phyloP scores from a whole-genome alignment of 2,329 filamentous ascomycete species.

The Verticillium albo-atrum region DNA sequence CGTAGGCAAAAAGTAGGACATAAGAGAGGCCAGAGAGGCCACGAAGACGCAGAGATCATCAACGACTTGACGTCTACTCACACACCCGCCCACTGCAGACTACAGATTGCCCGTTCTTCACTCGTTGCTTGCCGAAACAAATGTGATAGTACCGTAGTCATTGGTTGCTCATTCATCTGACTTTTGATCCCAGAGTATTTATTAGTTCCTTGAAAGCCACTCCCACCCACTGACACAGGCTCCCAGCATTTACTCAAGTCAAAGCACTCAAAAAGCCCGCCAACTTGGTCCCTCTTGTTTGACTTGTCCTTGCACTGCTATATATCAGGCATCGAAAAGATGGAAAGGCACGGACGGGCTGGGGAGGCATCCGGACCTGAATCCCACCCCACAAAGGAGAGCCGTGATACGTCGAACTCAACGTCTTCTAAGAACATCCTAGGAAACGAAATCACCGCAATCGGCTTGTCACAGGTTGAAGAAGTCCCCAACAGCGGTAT shows the following conservation, averaged over 20 bases:
- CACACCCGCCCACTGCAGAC: neutral
- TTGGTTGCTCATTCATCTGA: neutral
- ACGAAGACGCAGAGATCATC: neutral
- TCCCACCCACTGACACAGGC: neutral
- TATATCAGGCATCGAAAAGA: neutral
- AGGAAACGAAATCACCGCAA: neutral
- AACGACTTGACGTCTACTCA: neutral
- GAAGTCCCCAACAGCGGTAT: neutral
- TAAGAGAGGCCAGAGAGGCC: neutral
- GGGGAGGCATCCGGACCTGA: neutral
- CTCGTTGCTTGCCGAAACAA: neutral
- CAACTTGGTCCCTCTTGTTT: neutral
- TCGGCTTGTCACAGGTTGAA: neutral
- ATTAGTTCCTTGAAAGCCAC: neutral
- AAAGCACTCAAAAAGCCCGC: neutral
- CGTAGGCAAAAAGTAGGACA: neutral
- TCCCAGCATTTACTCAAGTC: neutral
- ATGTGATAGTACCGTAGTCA: neutral
- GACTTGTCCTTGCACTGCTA: neutral
- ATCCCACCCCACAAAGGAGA: neutral
- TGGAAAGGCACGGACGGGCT: neutral
- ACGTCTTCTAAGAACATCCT: neutral
- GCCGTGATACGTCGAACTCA: neutral
- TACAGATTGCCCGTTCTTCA: neutral
- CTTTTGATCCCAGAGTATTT: neutral